These are phyloP conservation scores for Clathrus columnatus DNA, from an alignment of 768 basidiomycete genomes.

Conservation along the genomic window DNA sequence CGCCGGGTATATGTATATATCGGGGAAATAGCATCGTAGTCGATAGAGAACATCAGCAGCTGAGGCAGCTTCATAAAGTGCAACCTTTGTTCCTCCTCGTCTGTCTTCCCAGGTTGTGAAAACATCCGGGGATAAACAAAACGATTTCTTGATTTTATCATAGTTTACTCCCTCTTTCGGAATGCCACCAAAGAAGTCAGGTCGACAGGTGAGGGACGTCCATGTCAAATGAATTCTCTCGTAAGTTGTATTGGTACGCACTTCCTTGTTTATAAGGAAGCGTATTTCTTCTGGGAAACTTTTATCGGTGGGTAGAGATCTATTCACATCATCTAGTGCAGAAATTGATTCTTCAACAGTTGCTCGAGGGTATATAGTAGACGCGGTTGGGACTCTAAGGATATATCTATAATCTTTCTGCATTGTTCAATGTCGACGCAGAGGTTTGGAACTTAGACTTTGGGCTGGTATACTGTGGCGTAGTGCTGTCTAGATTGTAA, in stretches of 20 bases:
- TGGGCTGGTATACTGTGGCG: too few relatives aligned
- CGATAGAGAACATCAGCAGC: neutral
- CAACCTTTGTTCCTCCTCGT: too few relatives aligned
- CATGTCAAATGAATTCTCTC: neutral
- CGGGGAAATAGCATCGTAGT: neutral
- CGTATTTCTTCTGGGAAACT: neutral
- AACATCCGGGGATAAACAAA: neutral
- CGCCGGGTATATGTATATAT: neutral
- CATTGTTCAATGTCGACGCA: too few relatives aligned
- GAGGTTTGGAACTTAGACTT: too few relatives aligned
- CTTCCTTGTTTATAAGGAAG: neutral
- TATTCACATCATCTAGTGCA: too few relatives aligned
- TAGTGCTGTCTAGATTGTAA: too few relatives aligned
- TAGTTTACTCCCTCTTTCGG: neutral
- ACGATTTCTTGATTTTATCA: neutral
- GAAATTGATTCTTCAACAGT: too few relatives aligned
- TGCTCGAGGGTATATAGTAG: too few relatives aligned
- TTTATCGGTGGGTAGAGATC: too few relatives aligned
- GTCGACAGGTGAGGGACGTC: neutral
- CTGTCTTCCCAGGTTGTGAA: too few relatives aligned
- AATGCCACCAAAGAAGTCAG: neutral
- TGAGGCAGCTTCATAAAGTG: neutral
- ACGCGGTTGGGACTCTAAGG: too few relatives aligned
- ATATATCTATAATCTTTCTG: too few relatives aligned
- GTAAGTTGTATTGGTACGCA: neutral